A percentile compares a stretch with the other conserved stretches of the same genome.
Evolutionary conservation across 108 stramenopile genomes (phyloP).

Genomic region (Pseudonitzschia pungens): DNA sequence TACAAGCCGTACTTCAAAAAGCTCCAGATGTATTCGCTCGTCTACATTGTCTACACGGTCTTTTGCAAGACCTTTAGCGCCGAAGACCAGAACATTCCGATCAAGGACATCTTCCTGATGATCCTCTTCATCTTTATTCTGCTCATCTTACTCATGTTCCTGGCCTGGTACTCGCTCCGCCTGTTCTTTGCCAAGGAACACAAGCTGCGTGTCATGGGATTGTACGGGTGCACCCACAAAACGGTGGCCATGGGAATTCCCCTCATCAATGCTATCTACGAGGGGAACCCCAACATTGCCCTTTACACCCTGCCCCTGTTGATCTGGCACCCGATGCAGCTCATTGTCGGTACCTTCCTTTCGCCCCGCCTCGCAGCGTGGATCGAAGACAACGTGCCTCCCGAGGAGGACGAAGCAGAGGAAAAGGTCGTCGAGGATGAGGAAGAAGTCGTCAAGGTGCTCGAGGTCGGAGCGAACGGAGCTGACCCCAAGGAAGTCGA

Average conservation of each 20-base stretch:
- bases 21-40: constrained; percentile 46
- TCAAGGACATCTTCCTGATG: constrained; percentile 54
- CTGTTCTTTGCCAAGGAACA: constrained; percentile 44
- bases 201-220: constrained; percentile 54
- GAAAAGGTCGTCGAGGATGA: background rate
- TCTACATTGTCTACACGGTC: constrained; percentile 69
- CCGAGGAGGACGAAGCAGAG: background rate
- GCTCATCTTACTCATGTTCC: constrained; percentile 33
- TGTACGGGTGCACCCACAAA: constrained; percentile 71
- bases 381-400: constrained; percentile 21
- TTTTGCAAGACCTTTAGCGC: constrained; percentile 51
- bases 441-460: background rate
- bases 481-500: too few species aligned
- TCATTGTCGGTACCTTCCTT: constrained; percentile 56
- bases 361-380: constrained; percentile 35
- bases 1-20: constrained; percentile 48
- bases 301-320: constrained; percentile 67
- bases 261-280: constrained; percentile 73
- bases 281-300: constrained; percentile 39
- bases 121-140: constrained; percentile 40
- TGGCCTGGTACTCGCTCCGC: constrained; percentile 44
- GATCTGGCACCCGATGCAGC: constrained; percentile 79
- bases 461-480: background rate
- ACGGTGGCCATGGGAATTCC: constrained; percentile 74
- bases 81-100: constrained; percentile 10